Percentiles rank a stretch among this genome's conserved stretches.
phyloP scores from a whole-genome alignment of 164 flowering plant genomes.

The Berberis thunbergii region DNA sequence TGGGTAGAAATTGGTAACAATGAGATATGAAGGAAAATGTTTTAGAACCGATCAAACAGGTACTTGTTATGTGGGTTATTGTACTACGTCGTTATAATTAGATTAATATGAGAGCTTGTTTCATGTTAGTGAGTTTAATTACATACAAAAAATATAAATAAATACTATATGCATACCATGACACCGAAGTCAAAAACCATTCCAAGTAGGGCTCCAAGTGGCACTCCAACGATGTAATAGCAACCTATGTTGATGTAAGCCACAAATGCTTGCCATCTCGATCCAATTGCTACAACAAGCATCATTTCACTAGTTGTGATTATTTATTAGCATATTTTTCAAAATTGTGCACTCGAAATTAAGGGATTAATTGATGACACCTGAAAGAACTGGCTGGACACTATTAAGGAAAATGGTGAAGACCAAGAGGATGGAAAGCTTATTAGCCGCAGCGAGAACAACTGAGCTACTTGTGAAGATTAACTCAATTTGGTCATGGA shows the following conservation, averaged over 20 bases:
- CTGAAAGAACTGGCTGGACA: constrained; percentile 20
- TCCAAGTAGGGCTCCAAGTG: constrained; percentile 3
- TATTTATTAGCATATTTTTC: not conserved
- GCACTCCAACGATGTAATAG: constrained; percentile 8
- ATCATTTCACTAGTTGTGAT: not conserved
- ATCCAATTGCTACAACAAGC: not conserved
- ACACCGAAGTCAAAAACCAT: not conserved
- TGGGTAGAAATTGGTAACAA: no score
- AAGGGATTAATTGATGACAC: not conserved
- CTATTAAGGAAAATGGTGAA: constrained; percentile 40
- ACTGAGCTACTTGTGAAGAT: constrained; percentile 40
- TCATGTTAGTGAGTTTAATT: no score
- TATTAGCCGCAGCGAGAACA: constrained; percentile 32
- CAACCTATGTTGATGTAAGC: not conserved
- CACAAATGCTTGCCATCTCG: not conserved
- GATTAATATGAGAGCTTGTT: no score
- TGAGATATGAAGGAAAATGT: no score
- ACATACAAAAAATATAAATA: no score
- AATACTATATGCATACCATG: not conserved
- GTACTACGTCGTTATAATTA: no score
- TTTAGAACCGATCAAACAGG: no score
- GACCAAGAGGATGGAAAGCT: constrained; percentile 38
- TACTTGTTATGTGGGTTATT: no score
- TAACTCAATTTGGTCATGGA: constrained; percentile 30
- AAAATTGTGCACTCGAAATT: not conserved